phyloP scores from a whole-genome alignment of 192 early-diverging fungal genomes.

The Entomortierella lignicola region DNA sequence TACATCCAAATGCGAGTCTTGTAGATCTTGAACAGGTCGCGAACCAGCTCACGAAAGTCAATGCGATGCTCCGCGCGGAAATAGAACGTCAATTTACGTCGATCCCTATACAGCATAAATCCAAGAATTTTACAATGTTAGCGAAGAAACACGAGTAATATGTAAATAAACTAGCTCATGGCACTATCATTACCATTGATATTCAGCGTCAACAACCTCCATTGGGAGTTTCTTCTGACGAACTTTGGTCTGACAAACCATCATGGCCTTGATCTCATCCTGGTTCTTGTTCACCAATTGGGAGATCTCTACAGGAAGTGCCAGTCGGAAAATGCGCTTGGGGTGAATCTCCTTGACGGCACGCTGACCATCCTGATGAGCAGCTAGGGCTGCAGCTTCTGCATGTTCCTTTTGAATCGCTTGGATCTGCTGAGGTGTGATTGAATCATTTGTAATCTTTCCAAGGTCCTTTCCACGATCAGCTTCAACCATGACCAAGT shows the following conservation, averaged over 20 bases:
- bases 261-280: slow-evolving; percentile 91
- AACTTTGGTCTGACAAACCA: slow-evolving; percentile 90
- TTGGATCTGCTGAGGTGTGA: slow-evolving; percentile 65
- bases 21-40: slow-evolving; percentile 96
- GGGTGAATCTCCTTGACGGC: slow-evolving; percentile 83
- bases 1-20: slow-evolving; percentile 99
- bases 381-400: slow-evolving; percentile 45
- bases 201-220: slow-evolving; percentile 97
- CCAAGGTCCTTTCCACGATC: slow-evolving; percentile 93
- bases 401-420: slow-evolving; percentile 57
- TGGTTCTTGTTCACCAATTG: slow-evolving; percentile 83
- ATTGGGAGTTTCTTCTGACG: slow-evolving; percentile 92
- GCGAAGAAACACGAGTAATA: slow-evolving; percentile 1
- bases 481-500: slow-evolving; percentile 89
- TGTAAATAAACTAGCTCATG: not conserved
- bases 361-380: slow-evolving; percentile 64
- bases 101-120: slow-evolving; percentile 70
- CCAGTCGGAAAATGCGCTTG: slow-evolving; percentile 90
- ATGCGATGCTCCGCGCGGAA: slow-evolving; percentile 94
- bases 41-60: slow-evolving; percentile 96
- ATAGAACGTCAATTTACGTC: slow-evolving; percentile 96
- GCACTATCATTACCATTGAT: slow-evolving; percentile 81
- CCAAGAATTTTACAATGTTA: not conserved
- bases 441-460: slow-evolving; percentile 83
- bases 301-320: slow-evolving; percentile 82